Evolutionary conservation across 164 flowering plant species (phyloP), one percentile per base, ranked within the genome.

Genomic region (Dillenia suffruticosa): DNA sequence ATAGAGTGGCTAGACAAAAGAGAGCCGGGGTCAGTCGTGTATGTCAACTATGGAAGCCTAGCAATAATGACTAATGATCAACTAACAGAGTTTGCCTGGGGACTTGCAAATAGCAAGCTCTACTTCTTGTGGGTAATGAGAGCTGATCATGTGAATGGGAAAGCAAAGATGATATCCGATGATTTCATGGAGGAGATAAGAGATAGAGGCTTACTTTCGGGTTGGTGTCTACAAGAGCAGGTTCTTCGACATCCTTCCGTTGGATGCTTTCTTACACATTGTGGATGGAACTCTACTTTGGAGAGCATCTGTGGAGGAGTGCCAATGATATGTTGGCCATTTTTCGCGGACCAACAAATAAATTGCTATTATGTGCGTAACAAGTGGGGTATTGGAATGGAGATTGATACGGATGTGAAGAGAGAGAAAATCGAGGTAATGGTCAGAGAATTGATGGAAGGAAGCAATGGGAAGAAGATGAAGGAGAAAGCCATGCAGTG

Each of bases 41-140:
- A 50, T 9, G 54, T 61, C 45, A 61, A 61, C 32, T 40, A 32
- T 32, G 63, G 54, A n/a, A 22, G 55, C 46, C 17, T 61, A 9
- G 46, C 54, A 12, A 9, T 49, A 2, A 49, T 53, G 17, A 44
- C 57, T n/a, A 15, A n/a, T 10, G 40, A 51, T 16, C 44, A 53
- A 6, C 54, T 62, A 26, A 53, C n/a, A 8, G 65, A 62, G 16
- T 51, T 62, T 11, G 65, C 65, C 13, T 62, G 57, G 65, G 65
- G 65, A 9, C 22, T 62, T 50, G 56, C 49, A 9, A 51, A 46
- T 54, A 63, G 58, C 45, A 46, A n/a, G 9, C 10, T 50, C 9
- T 19, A 16, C 9, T 61, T 61, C 45, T 43, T 61, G 52, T 61
- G 49, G 64, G 45, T 63, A 9, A 61, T 61, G 11, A 22, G 64